Percentiles rank a stretch among this genome's conserved stretches.
Evolutionary conservation across 495 filamentous ascomycete genomes (phyloP).

Genomic region (Darksidea phi): DNA sequence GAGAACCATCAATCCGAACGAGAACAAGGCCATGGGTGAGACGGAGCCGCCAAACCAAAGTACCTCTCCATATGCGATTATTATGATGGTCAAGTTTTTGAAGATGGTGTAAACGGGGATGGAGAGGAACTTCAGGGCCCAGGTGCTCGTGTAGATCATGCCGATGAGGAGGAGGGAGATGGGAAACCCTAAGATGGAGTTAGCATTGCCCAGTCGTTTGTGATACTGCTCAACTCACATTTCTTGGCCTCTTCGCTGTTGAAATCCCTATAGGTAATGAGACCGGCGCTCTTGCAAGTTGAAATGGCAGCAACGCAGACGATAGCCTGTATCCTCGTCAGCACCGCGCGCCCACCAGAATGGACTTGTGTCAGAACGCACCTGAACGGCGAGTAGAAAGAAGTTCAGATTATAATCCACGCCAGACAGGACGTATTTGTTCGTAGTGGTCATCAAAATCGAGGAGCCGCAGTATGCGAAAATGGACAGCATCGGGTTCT

Average conservation of each 20-base stretch:
- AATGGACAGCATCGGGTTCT: constrained; percentile 76
- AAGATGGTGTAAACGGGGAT: constrained; percentile 99
- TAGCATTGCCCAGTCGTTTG: constrained; percentile 3
- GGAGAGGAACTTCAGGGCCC: constrained; percentile 93
- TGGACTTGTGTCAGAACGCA: constrained; percentile 47
- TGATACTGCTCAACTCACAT: constrained; percentile 58
- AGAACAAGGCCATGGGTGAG: constrained; percentile 81
- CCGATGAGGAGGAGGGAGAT: constrained; percentile 95
- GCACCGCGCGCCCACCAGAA: not conserved
- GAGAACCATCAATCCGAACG: constrained; percentile 96
- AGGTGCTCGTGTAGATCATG: constrained; percentile 98
- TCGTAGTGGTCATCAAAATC: constrained; percentile 98
- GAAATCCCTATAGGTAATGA: constrained; percentile 90
- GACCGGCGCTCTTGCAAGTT: constrained; percentile 72
- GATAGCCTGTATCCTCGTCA: constrained; percentile 60
- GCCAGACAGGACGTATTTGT: constrained; percentile 96
- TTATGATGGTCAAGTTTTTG: constrained; percentile 99
- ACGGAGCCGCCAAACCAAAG: constrained; percentile 98
- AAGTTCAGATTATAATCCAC: constrained; percentile 94
- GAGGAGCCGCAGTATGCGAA: constrained; percentile 90
- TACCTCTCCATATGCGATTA: constrained; percentile 98
- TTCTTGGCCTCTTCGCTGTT: constrained; percentile 85
- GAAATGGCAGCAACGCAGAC: constrained; percentile 91
- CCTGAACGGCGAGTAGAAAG: constrained; percentile 88
- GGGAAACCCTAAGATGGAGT: constrained; percentile 75